Evolutionary conservation across 495 filamentous ascomycete genomes (phyloP).

Genomic region (Aspergillus olivimuriae): DNA sequence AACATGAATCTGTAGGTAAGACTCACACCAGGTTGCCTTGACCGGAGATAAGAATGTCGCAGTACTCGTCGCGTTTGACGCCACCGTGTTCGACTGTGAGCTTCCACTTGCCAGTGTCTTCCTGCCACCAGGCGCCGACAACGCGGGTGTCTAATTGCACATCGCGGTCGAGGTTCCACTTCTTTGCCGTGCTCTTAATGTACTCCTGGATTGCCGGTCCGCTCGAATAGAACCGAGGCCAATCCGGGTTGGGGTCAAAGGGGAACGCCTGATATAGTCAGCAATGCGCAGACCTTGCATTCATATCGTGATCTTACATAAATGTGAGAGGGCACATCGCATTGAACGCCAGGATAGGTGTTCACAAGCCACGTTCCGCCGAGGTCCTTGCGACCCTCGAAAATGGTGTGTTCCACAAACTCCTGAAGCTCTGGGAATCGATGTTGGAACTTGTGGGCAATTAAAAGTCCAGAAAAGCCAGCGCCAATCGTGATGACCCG

Average conservation of each 20-base stretch:
- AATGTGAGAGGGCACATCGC: slow-evolving; percentile 49
- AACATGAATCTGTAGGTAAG: neutral
- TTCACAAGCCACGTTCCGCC: slow-evolving; percentile 48
- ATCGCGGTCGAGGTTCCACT: slow-evolving; percentile 48
- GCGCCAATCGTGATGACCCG: slow-evolving; percentile 44
- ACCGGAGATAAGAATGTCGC: slow-evolving; percentile 43
- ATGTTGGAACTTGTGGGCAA: slow-evolving; percentile 30
- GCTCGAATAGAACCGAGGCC: slow-evolving; percentile 50
- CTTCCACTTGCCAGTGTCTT: slow-evolving; percentile 12
- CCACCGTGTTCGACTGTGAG: slow-evolving; percentile 11
- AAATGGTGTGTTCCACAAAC: slow-evolving; percentile 40
- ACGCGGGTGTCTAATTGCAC: slow-evolving; percentile 39
- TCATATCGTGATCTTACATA: slow-evolving; percentile 17
- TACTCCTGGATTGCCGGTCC: slow-evolving; percentile 57
- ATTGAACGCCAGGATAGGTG: slow-evolving; percentile 45
- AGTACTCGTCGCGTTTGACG: slow-evolving; percentile 11
- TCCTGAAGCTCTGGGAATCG: slow-evolving; percentile 31
- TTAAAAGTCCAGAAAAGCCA: slow-evolving; percentile 44
- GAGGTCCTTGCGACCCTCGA: slow-evolving; percentile 41
- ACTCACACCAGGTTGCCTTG: slow-evolving; percentile 35
- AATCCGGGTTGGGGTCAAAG: slow-evolving; percentile 56
- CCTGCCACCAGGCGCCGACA: slow-evolving; percentile 16
- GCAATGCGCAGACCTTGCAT: neutral
- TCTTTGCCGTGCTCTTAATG: slow-evolving; percentile 44
- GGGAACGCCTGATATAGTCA: slow-evolving; percentile 22